phyloP scores from a whole-genome alignment of 2,329 filamentous ascomycete genomes.

The Onygenales sp. region DNA sequence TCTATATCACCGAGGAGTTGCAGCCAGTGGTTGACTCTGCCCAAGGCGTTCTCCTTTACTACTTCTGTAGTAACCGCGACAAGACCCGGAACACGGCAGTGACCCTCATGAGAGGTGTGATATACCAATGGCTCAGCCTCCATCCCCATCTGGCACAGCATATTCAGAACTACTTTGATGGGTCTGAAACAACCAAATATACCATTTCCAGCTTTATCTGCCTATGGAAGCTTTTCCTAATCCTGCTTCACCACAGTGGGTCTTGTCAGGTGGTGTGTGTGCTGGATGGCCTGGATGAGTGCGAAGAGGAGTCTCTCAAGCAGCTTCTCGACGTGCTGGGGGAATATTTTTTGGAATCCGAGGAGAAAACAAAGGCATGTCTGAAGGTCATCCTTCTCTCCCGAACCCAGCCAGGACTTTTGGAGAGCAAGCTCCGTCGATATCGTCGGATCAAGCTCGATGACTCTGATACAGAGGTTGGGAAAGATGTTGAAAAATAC shows the following conservation, averaged over 20 bases:
- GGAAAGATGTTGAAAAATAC: conserved; percentile 14
- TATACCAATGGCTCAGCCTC: conserved; percentile 15
- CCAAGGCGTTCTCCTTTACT: conserved; percentile 13
- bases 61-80: conserved; percentile 18
- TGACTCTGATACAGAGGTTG: conserved; percentile 10
- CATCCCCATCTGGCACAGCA: conserved; percentile 11
- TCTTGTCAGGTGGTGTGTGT: conserved; percentile 12
- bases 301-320: conserved; percentile 12
- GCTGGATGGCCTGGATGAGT: conserved; percentile 15
- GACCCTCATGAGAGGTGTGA: conserved; percentile 14
- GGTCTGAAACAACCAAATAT: conserved; percentile 13
- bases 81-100: conserved; percentile 15
- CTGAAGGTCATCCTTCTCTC: conserved; percentile 15
- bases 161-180: conserved; percentile 11
- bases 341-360: conserved; percentile 8
- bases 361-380: not conserved
- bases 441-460: conserved; percentile 10
- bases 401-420: conserved; percentile 12
- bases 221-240: conserved; percentile 13
- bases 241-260: conserved; percentile 7
- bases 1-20: conserved; percentile 15
- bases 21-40: conserved; percentile 9
- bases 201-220: conserved; percentile 13
- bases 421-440: conserved; percentile 11
- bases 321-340: conserved; percentile 11